Evolutionary conservation across 139 green algal genomes (phyloP).

Genomic region (Chlorella ohadii): DNA sequence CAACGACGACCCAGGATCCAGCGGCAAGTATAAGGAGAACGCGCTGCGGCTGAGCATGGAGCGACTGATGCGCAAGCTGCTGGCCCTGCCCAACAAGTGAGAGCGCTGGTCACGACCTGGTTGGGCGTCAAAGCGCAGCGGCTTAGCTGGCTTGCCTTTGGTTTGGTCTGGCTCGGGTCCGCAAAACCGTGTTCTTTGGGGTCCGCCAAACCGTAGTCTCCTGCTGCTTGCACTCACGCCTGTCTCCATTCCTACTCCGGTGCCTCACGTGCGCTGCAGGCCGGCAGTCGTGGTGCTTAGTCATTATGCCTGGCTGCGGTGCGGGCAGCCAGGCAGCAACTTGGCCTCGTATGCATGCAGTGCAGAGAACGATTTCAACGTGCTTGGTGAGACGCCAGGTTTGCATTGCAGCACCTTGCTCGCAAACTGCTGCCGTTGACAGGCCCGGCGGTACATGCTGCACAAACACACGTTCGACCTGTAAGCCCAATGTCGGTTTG

Average conservation of each 20-base stretch:
- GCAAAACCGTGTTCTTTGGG: too few species aligned
- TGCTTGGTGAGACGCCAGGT: neutral
- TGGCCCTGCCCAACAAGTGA: neutral
- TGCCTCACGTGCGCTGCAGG: neutral
- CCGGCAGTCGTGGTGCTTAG: neutral
- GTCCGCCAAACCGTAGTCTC: too few species aligned
- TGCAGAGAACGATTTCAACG: neutral
- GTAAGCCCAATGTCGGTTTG: too few species aligned
- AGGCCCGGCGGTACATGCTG: too few species aligned
- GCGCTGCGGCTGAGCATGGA: neutral
- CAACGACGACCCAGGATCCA: neutral
- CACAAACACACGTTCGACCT: too few species aligned
- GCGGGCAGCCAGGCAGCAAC: neutral
- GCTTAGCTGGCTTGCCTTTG: too few species aligned
- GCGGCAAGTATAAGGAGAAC: neutral
- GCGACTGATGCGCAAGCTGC: slow-evolving; percentile 14
- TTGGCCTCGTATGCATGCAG: neutral
- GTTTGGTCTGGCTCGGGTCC: too few species aligned
- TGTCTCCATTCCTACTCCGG: too few species aligned
- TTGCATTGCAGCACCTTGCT: neutral
- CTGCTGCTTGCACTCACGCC: too few species aligned
- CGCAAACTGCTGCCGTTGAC: too few species aligned
- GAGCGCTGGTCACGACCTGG: too few species aligned
- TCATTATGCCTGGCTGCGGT: neutral
- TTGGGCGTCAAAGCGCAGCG: too few species aligned